Evolutionary conservation across 768 basidiomycete species (phyloP).

Genomic region (Mycena filopes): DNA sequence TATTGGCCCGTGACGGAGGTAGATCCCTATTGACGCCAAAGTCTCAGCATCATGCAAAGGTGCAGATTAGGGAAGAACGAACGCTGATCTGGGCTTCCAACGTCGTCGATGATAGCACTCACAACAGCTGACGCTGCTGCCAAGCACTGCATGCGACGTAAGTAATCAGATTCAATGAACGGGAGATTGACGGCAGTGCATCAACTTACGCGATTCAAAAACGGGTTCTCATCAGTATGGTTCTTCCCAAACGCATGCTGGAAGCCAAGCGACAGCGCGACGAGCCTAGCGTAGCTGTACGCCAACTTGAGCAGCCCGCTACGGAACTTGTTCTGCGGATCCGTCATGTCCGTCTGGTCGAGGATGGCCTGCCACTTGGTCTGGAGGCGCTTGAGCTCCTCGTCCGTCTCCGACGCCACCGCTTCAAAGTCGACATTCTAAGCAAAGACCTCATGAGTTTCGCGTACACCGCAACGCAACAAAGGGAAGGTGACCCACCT

Average conservation of each 20-base stretch:
- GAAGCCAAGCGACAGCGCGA: conserved; percentile 79
- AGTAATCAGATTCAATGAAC: too few relatives aligned
- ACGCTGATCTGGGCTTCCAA: conserved; percentile 69
- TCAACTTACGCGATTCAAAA: conserved; percentile 69
- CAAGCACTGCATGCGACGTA: conserved; percentile 59
- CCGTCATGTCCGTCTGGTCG: conserved; percentile 62
- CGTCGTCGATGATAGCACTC: conserved; percentile 64
- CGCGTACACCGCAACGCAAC: conserved; percentile 8
- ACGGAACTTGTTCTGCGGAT: conserved; percentile 68
- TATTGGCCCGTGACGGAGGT: conserved; percentile 80
- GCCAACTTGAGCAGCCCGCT: conserved; percentile 69
- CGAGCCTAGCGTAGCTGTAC: conserved; percentile 75
- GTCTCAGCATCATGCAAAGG: conserved; percentile 4
- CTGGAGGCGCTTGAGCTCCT: conserved; percentile 67
- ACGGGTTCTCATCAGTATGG: conserved; percentile 69
- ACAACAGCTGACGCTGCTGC: conserved; percentile 75
- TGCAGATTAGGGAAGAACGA: conserved; percentile 33
- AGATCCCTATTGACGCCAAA: conserved; percentile 51
- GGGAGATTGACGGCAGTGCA: neutral
- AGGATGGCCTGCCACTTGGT: conserved; percentile 67
- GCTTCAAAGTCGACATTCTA: conserved; percentile 73
- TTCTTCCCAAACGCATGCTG: conserved; percentile 78
- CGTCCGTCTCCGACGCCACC: conserved; percentile 75
- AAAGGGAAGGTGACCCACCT: conserved; percentile 51
- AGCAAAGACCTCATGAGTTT: neutral